phyloP scores from a whole-genome alignment of 345 rosid genomes.

The Salix caprea region DNA sequence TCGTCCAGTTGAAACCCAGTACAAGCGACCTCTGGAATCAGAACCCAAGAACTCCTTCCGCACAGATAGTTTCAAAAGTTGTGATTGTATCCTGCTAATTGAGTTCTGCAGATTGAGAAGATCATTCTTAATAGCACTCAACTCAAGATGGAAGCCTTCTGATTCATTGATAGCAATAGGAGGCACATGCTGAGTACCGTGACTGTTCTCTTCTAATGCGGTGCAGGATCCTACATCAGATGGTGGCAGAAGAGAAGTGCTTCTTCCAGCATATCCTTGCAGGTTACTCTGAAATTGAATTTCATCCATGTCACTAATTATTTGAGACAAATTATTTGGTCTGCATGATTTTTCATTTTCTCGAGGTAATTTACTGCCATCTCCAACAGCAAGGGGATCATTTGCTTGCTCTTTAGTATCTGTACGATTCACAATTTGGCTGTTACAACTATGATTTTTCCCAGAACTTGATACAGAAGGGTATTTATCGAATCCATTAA shows the following conservation, averaged over 20 bases:
- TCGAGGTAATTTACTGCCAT: conserved; percentile 28
- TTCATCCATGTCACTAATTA: conserved; percentile 34
- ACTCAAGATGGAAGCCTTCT: conserved; percentile 50
- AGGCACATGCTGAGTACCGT: conserved; percentile 32
- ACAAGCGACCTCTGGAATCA: conserved; percentile 75
- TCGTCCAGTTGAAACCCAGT: conserved; percentile 68
- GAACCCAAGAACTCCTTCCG: conserved; percentile 84
- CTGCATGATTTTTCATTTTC: conserved; percentile 31
- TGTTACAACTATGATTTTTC: conserved; percentile 15
- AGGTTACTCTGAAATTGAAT: conserved; percentile 28
- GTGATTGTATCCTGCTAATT: conserved; percentile 51
- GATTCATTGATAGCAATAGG: conserved; percentile 44
- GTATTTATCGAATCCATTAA: conserved; percentile 24
- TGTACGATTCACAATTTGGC: conserved; percentile 13
- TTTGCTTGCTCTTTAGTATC: conserved; percentile 28
- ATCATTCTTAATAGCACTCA: conserved; percentile 50
- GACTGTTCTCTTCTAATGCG: conserved; percentile 25
- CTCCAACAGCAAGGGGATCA: conserved; percentile 22
- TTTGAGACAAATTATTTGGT: conserved; percentile 32
- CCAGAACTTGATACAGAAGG: conserved; percentile 27
- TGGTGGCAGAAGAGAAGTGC: conserved; percentile 18
- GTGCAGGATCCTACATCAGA: conserved; percentile 24
- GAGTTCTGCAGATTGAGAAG: conserved; percentile 52
- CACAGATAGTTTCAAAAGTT: conserved; percentile 56
- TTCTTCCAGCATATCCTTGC: conserved; percentile 28